phyloP scores from a whole-genome alignment of 1,284 basidiomycete genomes.

The Pulveroboletus sp. region DNA sequence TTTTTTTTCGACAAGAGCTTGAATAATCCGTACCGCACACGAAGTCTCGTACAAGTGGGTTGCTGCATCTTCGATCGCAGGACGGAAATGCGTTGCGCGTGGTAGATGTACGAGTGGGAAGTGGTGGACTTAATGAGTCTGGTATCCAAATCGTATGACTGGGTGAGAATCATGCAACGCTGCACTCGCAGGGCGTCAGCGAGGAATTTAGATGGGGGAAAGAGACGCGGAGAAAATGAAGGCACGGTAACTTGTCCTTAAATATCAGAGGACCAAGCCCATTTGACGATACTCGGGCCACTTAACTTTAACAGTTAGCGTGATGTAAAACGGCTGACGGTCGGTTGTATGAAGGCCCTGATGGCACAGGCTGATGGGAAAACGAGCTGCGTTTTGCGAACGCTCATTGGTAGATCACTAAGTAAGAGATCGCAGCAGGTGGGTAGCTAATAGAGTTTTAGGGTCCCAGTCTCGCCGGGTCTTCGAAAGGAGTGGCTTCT shows the following conservation, averaged over 20 bases:
- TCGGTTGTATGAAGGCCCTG: conserved; percentile 31
- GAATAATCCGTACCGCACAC: conserved; percentile 33
- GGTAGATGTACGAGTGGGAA: conserved; percentile 24
- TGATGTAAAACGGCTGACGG: conserved; percentile 39
- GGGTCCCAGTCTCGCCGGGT: conserved; percentile 21
- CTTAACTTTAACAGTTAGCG: conserved; percentile 35
- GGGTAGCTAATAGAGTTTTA: conserved; percentile 38
- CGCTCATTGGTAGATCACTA: conserved; percentile 32
- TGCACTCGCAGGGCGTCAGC: conserved; percentile 22
- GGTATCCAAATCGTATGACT: conserved; percentile 20
- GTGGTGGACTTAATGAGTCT: conserved; percentile 35
- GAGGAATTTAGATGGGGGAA: conserved; percentile 13
- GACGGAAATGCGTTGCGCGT: conserved; percentile 17
- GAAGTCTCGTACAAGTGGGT: conserved; percentile 46
- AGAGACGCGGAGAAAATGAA: conserved; percentile 15
- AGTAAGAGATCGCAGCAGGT: conserved; percentile 17
- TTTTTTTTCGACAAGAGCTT: conserved; percentile 28
- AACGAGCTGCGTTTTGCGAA: conserved; percentile 16
- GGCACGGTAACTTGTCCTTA: conserved; percentile 29
- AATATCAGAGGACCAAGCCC: conserved; percentile 29
- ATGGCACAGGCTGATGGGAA: conserved; percentile 32
- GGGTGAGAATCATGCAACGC: conserved; percentile 32
- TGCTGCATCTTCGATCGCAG: conserved; percentile 40
- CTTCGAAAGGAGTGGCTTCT: conserved; percentile 3
- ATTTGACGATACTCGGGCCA: conserved; percentile 26